A percentile compares a stretch with the other conserved stretches of the same genome.
Conservation (phyloP, 495 filamentous ascomycete species). For the Chaetomium tenue region DNA sequence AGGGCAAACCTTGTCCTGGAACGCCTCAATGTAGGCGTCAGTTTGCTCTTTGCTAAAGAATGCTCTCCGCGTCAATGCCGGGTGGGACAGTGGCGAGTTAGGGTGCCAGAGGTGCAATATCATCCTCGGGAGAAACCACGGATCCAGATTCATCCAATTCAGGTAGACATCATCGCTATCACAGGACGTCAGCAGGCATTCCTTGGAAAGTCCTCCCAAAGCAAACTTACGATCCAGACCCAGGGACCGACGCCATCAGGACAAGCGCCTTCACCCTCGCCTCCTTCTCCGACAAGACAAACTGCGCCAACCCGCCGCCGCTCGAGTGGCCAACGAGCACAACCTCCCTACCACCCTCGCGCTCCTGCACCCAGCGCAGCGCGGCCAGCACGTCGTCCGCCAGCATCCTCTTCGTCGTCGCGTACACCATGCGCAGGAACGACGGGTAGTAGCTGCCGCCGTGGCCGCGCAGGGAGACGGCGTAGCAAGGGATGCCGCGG, state of each 20-base stretch:
- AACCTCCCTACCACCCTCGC: conserved; percentile 33
- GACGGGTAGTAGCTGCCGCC: conserved; percentile 49
- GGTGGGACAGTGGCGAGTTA: conserved; percentile 48
- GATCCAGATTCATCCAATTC: conserved; percentile 47
- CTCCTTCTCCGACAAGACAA: conserved; percentile 40
- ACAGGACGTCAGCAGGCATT: neutral
- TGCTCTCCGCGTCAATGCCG: conserved; percentile 38
- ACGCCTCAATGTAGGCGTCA: conserved; percentile 30
- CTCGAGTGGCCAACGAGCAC: conserved; percentile 50
- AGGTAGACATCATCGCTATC: conserved; percentile 40
- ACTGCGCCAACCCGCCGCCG: conserved; percentile 48
- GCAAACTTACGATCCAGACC: conserved; percentile 46
- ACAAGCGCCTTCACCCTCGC: conserved; percentile 42
- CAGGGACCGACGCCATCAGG: conserved; percentile 43
- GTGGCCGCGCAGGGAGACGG: conserved; percentile 51
- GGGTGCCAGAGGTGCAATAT: conserved; percentile 47
- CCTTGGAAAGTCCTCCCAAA: no score
- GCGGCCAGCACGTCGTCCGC: conserved; percentile 45
- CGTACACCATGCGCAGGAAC: conserved; percentile 40
- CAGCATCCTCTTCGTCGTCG: conserved; percentile 38
- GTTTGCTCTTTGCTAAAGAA: conserved; percentile 45
- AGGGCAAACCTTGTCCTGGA: conserved; percentile 38
- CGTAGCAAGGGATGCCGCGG: conserved; percentile 46
- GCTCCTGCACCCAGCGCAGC: conserved; percentile 36
- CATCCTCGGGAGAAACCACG: conserved; percentile 44